phyloP scores from a whole-genome alignment of 805 yeast species.

The Ogataea haglerorum region DNA sequence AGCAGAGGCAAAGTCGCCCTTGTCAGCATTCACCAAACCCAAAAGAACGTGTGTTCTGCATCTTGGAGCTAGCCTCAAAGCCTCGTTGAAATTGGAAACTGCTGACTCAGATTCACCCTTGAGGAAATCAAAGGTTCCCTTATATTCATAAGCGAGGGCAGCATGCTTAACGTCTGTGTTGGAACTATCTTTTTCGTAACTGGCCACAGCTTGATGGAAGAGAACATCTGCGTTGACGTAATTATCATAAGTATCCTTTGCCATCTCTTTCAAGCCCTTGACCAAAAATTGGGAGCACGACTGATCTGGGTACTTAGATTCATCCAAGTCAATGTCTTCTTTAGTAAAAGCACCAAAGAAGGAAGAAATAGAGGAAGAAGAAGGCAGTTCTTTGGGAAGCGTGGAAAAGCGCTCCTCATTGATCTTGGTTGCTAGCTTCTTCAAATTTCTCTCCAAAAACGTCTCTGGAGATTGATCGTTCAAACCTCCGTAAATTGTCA shows the following conservation, averaged over 20 bases:
- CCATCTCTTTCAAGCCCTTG: constrained; percentile 55
- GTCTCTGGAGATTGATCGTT: constrained; percentile 68
- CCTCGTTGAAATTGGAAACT: constrained; percentile 56
- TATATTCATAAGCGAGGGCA: constrained; percentile 78
- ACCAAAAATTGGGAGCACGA: constrained; percentile 63
- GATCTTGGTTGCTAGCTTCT: constrained; percentile 70
- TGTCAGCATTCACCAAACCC: constrained; percentile 81
- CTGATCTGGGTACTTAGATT: constrained; percentile 47
- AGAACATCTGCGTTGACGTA: constrained; percentile 60
- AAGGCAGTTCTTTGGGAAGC: constrained; percentile 60
- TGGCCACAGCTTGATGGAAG: constrained; percentile 56
- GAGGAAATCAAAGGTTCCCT: constrained; percentile 80
- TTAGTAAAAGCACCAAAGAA: constrained; percentile 83
- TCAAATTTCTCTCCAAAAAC: constrained; percentile 82
- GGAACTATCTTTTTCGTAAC: constrained; percentile 34
- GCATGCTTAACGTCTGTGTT: constrained; percentile 39
- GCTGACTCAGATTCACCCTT: constrained; percentile 70
- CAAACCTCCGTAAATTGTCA: constrained; percentile 82
- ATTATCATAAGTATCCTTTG: constrained; percentile 49
- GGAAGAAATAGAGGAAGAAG: constrained; percentile 78
- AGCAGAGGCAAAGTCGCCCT: constrained; percentile 59
- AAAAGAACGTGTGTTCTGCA: constrained; percentile 78
- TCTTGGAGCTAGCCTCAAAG: constrained; percentile 68
- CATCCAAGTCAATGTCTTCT: constrained; percentile 44
- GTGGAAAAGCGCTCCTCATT: constrained; percentile 57